Conservation (phyloP, 257 asterid genomes). For the Lycium ferocissimum region DNA sequence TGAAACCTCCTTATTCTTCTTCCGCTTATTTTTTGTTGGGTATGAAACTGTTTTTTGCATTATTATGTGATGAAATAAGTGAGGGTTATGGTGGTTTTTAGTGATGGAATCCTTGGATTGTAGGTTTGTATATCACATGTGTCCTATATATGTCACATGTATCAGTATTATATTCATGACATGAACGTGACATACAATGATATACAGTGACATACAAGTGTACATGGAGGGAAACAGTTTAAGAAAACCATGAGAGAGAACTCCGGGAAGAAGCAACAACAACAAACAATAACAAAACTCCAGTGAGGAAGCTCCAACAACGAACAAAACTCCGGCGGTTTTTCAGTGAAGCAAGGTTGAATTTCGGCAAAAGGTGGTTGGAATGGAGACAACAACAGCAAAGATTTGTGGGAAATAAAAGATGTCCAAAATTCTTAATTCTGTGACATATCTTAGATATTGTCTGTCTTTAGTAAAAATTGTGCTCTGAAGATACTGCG, state of each 20-base stretch:
- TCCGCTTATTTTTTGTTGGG: no score
- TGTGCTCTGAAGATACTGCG: no score
- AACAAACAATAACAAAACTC: background rate
- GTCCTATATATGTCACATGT: no score
- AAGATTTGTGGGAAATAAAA: background rate
- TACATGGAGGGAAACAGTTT: background rate
- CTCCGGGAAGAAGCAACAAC: background rate
- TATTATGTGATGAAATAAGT: no score
- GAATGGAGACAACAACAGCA: background rate
- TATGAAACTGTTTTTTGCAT: no score
- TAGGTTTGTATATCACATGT: no score
- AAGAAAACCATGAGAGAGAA: background rate
- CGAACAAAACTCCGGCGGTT: background rate
- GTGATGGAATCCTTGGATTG: no score
- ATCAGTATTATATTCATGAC: no score
- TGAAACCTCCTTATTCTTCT: no score
- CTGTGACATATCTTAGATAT: no score
- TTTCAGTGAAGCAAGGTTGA: background rate
- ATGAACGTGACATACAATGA: background rate
- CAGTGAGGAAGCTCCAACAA: background rate
- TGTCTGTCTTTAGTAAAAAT: no score
- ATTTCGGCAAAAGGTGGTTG: background rate
- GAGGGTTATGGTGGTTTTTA: no score
- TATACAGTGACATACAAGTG: background rate
- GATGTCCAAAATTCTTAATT: background rate